These are phyloP conservation scores for Pleurotus cornucopiae DNA, from an alignment of 768 basidiomycete genomes.

Conservation along the genomic window DNA sequence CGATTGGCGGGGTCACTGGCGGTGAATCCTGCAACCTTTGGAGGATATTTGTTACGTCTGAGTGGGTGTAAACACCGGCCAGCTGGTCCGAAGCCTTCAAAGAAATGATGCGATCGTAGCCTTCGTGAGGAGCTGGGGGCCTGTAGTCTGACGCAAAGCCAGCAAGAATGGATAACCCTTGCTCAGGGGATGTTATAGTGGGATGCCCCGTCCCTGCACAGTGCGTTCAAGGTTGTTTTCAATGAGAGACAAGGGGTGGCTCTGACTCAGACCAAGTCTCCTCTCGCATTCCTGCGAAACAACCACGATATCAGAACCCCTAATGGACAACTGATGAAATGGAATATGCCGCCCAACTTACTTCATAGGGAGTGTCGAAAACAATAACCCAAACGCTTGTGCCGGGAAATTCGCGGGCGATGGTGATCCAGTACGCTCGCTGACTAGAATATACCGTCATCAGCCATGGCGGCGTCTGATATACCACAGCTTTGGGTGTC, in stretches of 20 bases:
- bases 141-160: constrained; percentile 62
- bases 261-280: constrained; percentile 58
- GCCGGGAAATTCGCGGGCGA: constrained; percentile 62
- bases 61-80: constrained; percentile 42
- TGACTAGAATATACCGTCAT: constrained; percentile 39
- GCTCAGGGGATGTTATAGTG: constrained; percentile 61
- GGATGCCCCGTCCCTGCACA: constrained; percentile 65
- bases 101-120: constrained; percentile 56
- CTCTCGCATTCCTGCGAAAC: constrained; percentile 51
- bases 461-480: neutral
- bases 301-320: neutral
- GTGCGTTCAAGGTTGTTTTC: neutral
- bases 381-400: constrained; percentile 69
- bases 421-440: constrained; percentile 69
- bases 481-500: constrained; percentile 11
- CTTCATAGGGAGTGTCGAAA: constrained; percentile 75
- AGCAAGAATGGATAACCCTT: constrained; percentile 57
- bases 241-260: constrained; percentile 7
- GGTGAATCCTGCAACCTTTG: constrained; percentile 44
- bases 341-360: constrained; percentile 25
- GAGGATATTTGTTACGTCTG: constrained; percentile 50
- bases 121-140: constrained; percentile 54
- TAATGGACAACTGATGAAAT: constrained; percentile 2
- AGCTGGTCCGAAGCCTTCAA: constrained; percentile 38
- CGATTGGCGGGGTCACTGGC: constrained; percentile 17